Evolutionary conservation across 164 flowering plant genomes (phyloP).

Genomic region (Nelumbo lutea): DNA sequence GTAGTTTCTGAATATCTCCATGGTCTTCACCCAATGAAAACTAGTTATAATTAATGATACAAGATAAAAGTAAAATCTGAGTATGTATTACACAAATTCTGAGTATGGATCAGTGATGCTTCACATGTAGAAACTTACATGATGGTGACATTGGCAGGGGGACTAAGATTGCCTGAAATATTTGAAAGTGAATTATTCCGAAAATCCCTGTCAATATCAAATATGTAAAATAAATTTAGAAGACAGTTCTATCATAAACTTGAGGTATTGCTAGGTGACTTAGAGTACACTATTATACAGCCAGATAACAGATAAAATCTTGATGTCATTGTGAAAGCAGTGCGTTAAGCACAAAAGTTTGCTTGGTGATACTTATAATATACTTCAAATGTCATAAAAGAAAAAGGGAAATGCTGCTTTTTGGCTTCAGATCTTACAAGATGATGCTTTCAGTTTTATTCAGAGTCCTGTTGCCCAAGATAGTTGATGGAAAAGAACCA

Average conservation of each 20-base stretch:
- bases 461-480: slow-evolving; percentile 56
- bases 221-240: slow-evolving; percentile 2
- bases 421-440: slow-evolving; percentile 42
- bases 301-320: not conserved
- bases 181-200: slow-evolving; percentile 56
- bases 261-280: not conserved
- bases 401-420: not conserved
- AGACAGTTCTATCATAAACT: not conserved
- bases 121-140: slow-evolving; percentile 32
- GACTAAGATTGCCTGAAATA: slow-evolving; percentile 40
- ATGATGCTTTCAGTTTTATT: slow-evolving; percentile 29
- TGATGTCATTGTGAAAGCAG: not conserved
- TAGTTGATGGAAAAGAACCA: slow-evolving; percentile 46
- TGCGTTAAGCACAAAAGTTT: not conserved
- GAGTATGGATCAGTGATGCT: not conserved
- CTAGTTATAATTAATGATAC: too few species aligned
- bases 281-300: not conserved
- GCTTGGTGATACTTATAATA: not conserved
- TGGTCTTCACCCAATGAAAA: too few species aligned
- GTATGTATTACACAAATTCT: too few species aligned
- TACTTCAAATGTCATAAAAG: not conserved
- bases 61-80: too few species aligned
- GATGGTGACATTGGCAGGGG: slow-evolving; percentile 62
- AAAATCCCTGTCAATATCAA: slow-evolving; percentile 57
- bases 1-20: too few species aligned